Percentiles rank a stretch among this genome's conserved stretches.
Conservation (phyloP, 2,329 filamentous ascomycete species). For the Harringtonia lauricola region DNA sequence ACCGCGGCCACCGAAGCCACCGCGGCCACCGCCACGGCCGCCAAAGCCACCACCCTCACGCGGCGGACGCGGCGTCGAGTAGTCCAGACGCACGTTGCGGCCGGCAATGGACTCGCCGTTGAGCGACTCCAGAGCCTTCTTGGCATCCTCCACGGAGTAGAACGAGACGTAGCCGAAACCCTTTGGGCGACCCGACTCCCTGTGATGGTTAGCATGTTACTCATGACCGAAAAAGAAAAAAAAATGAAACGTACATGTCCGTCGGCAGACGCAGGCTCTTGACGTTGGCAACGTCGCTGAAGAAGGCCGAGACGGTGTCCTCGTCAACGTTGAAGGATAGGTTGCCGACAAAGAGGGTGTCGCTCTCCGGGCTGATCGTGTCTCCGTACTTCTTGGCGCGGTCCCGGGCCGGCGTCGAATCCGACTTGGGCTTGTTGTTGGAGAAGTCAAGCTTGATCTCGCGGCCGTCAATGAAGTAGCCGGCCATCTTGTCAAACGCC, state of each 20-base stretch:
- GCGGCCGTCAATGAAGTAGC: slow-evolving; percentile 23
- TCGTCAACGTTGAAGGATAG: slow-evolving; percentile 75
- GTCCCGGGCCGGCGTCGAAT: slow-evolving; percentile 44
- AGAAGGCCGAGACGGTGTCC: slow-evolving; percentile 62
- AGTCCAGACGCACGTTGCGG: slow-evolving; percentile 75
- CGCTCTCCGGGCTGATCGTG: slow-evolving; percentile 64
- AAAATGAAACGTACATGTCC: slow-evolving; percentile 47
- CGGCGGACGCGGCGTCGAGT: slow-evolving; percentile 55
- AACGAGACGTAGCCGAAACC: slow-evolving; percentile 90
- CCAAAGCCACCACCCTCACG: slow-evolving; percentile 34
- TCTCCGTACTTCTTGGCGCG: slow-evolving; percentile 67
- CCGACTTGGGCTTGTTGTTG: slow-evolving; percentile 16
- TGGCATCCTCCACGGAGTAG: slow-evolving; percentile 71
- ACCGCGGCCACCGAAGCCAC: slow-evolving; percentile 33
- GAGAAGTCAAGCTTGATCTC: slow-evolving; percentile 29
- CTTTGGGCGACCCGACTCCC: slow-evolving; percentile 74
- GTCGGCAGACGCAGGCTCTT: slow-evolving; percentile 80
- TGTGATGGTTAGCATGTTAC: slow-evolving; percentile 16
- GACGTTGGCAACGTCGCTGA: slow-evolving; percentile 59
- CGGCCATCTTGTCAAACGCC: slow-evolving; percentile 27
- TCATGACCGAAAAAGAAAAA: slow-evolving; percentile 15
- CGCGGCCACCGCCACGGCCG: slow-evolving; percentile 33
- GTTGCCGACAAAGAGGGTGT: slow-evolving; percentile 89
- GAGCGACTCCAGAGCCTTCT: slow-evolving; percentile 54
- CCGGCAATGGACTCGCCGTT: slow-evolving; percentile 55